Evolutionary conservation across 129 eudicot genomes (phyloP), one percentile per base, ranked within the genome.

Genomic region (Flaveria sonorensis): DNA sequence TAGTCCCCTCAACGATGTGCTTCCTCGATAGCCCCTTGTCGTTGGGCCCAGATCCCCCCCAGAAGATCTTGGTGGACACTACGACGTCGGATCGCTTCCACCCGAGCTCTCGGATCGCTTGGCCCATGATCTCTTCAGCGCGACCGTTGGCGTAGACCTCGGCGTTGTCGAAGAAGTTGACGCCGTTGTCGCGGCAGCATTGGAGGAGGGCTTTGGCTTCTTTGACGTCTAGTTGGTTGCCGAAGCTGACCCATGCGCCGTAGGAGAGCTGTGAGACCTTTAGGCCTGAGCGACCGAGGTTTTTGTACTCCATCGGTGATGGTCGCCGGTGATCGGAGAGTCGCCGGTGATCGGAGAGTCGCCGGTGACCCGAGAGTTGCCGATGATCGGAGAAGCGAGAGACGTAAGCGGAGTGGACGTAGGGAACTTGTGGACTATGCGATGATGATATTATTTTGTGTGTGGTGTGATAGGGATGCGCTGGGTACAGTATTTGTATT

Each of bases 131-230:
- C 65, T 93, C 98, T 51, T 93, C 97, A 3, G 97, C 98, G 0
- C 98, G 85, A 70, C 98, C 98, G 40, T 93, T 93, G 77, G 98
- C 97, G 85, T 93, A 90, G 10, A 93, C 98, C 82, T 93, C 98
- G 15, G 98, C 98, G 76, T 93, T 93, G 85, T 93, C 98, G 82
- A 90, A 90, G 91, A 93, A 93, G 63, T 93, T 93, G 66, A 93
- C 98, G 61, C 97, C 98, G 76, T 87, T 60, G 61, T 93, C 98
- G 19, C 97, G 90, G 83, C 97, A 90, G 53, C 91, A 85, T 39
- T 93, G 98, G 78, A 93, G 96, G 78, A 93, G 76, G 56, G 83
- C 43, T 70, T 93, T 93, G n/a, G 98, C 98, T 46, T 93, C 97
- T 61, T 88, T 90, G 62, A 93, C 98, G 74, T 93, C 98, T 1